Evolutionary conservation across 2,329 filamentous ascomycete genomes (phyloP).

Genomic region (Trichothecium roseum): DNA sequence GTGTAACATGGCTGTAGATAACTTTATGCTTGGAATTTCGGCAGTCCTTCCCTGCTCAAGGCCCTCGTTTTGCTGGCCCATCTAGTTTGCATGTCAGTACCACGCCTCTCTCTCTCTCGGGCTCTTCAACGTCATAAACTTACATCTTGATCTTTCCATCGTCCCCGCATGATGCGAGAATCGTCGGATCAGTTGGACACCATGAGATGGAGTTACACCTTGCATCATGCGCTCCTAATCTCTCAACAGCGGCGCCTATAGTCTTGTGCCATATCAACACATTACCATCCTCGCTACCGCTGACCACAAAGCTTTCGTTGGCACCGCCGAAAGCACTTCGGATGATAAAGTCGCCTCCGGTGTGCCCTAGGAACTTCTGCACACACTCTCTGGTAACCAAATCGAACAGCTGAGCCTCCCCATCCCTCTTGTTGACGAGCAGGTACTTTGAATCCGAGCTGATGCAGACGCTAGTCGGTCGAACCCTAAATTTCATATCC

Average conservation of each 20-base stretch:
- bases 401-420: constrained; percentile 69
- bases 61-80: constrained; percentile 2
- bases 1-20: no score
- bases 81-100: not conserved
- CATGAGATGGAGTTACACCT: constrained; percentile 84
- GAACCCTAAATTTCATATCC: constrained; percentile 53
- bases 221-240: constrained; percentile 60
- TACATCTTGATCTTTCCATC: constrained; percentile 80
- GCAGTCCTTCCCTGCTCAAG: not conserved
- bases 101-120: not conserved
- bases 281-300: constrained; percentile 72
- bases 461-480: constrained; percentile 70
- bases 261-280: constrained; percentile 89
- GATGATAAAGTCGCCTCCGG: constrained; percentile 68
- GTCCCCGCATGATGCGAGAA: constrained; percentile 88
- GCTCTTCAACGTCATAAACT: constrained; percentile 21
- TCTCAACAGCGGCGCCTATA: constrained; percentile 65
- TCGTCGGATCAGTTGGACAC: constrained; percentile 72
- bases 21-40: no score
- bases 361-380: constrained; percentile 65
- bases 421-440: constrained; percentile 71
- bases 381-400: constrained; percentile 62
- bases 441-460: constrained; percentile 72
- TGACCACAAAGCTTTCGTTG: constrained; percentile 82
- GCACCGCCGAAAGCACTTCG: constrained; percentile 79